Base-by-base conservation (phyloP, 306 rosid genomes). In the Acacia crassicarpa region DNA sequence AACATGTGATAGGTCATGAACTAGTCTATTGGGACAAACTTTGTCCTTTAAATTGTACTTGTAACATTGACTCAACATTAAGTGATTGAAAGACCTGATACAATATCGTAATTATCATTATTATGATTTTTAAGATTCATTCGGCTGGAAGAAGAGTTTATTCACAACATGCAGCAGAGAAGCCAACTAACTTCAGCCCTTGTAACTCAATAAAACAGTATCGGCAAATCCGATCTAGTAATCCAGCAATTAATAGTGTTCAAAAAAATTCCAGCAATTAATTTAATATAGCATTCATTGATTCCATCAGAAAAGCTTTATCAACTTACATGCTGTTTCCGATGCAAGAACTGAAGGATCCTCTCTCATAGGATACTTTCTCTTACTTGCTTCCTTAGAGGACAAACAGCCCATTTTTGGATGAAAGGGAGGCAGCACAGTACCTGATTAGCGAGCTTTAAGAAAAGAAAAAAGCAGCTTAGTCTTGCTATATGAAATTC, bases 251-350 rank as follows among this genome's bases (percentile, higher is more conserved):
- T 69, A 80, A 38, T 38, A n/a, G n/a, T n/a, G n/a, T n/a, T n/a
- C n/a, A n/a, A n/a, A n/a, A n/a, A n/a, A n/a, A n/a, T n/a, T n/a
- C n/a, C n/a, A n/a, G n/a, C n/a, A n/a, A n/a, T n/a, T n/a, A 43
- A 43, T 8, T 43, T 43, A 43, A 56, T 11, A 65, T 19, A 63
- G 4, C 17, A 44, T 54, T 20, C 48, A 14, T 72, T 78, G 22
- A 27, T 32, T 69, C 58, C 49, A 59, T 0, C 13, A 67, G 23
- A 45, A 44, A 10, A 74, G n/a, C 68, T 16, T 17, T 25, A 48
- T 27, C 4, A 80, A 88, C 97, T 91, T 85, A 95, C 98, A 95
- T 14, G 92, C 86, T 13, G 99, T 95, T 80, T 95, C 89, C 43
- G 97, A 86, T 46, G 99, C 93, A 41, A 95, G 97, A 45, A 20